phyloP scores from a whole-genome alignment of 805 yeast species.

The Starmerella davenportii region DNA sequence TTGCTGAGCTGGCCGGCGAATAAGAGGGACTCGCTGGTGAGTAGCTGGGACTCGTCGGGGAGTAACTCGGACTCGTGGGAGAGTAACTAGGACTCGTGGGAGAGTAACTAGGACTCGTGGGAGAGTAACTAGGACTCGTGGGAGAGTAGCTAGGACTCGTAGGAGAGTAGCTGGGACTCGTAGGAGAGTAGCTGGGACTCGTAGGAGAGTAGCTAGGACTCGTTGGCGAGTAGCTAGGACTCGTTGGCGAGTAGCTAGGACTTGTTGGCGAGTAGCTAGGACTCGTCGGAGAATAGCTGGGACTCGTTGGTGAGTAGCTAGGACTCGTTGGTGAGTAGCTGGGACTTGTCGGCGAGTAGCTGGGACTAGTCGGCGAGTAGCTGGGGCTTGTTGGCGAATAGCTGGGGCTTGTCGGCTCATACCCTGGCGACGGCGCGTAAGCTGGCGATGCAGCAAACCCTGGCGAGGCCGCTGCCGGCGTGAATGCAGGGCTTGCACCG shows the following conservation, averaged over 20 bases:
- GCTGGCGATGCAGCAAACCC: conserved; percentile 50
- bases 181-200: conserved; percentile 53
- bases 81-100: conserved; percentile 57
- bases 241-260: conserved; percentile 53
- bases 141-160: conserved; percentile 69
- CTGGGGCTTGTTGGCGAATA: conserved; percentile 65
- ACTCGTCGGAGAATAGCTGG: conserved; percentile 35
- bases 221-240: conserved; percentile 51
- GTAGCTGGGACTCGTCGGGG: conserved; percentile 48
- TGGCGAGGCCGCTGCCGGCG: conserved; percentile 40
- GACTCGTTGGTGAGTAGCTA: conserved; percentile 49
- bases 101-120: conserved; percentile 61
- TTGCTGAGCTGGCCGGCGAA: too few species aligned
- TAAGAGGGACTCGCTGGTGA: conserved; percentile 41
- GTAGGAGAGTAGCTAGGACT: conserved; percentile 45
- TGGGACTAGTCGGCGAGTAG: conserved; percentile 16
- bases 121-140: conserved; percentile 43
- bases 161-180: conserved; percentile 64
- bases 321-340: conserved; percentile 51
- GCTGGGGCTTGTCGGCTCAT: conserved; percentile 46
- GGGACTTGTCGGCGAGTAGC: conserved; percentile 16
- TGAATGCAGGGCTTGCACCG: conserved; percentile 42
- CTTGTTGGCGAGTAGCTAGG: conserved; percentile 49
- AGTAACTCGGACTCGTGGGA: conserved; percentile 49
- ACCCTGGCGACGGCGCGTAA: conserved; percentile 66